Evolutionary conservation across 1,139 yeast genomes (phyloP).

Genomic region (Candida labiduridarum): DNA sequence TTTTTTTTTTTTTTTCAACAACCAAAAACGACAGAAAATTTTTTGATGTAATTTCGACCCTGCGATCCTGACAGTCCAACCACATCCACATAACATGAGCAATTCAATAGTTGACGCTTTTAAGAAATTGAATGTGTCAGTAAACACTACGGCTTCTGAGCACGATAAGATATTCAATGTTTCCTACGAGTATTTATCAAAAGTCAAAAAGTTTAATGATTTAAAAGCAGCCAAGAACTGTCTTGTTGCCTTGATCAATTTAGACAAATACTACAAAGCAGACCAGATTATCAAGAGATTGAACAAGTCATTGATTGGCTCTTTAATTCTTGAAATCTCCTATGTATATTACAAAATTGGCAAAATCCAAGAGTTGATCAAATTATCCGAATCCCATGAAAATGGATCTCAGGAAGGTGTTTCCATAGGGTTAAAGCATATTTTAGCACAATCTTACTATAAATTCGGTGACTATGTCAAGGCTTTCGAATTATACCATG

Average conservation of each 20-base stretch:
- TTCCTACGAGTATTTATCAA: constrained; percentile 46
- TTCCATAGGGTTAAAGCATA: constrained; percentile 59
- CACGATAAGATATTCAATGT: constrained; percentile 45
- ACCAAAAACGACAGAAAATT: constrained; percentile 3
- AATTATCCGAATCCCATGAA: constrained; percentile 33
- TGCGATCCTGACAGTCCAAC: neutral
- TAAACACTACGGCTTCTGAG: constrained; percentile 28
- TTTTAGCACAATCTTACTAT: constrained; percentile 82
- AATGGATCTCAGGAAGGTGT: constrained; percentile 18
- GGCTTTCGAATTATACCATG: constrained; percentile 58
- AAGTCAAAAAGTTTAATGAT: constrained; percentile 48
- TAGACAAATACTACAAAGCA: constrained; percentile 69
- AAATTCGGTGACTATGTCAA: constrained; percentile 59
- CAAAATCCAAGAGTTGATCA: constrained; percentile 41
- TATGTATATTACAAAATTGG: constrained; percentile 74
- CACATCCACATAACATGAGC: constrained; percentile 27
- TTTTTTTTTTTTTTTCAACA: constrained; percentile 1
- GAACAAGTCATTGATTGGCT: constrained; percentile 32
- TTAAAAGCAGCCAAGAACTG: constrained; percentile 58
- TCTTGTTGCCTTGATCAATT: constrained; percentile 69
- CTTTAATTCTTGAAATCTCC: constrained; percentile 58
- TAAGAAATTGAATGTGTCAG: constrained; percentile 38
- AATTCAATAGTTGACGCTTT: constrained; percentile 47
- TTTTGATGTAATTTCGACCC: neutral
- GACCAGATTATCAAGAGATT: constrained; percentile 47